A percentile compares a stretch with the other conserved stretches of the same genome.
phyloP scores from a whole-genome alignment of 2,329 filamentous ascomycete genomes.

The Grosmannia clavigera region DNA sequence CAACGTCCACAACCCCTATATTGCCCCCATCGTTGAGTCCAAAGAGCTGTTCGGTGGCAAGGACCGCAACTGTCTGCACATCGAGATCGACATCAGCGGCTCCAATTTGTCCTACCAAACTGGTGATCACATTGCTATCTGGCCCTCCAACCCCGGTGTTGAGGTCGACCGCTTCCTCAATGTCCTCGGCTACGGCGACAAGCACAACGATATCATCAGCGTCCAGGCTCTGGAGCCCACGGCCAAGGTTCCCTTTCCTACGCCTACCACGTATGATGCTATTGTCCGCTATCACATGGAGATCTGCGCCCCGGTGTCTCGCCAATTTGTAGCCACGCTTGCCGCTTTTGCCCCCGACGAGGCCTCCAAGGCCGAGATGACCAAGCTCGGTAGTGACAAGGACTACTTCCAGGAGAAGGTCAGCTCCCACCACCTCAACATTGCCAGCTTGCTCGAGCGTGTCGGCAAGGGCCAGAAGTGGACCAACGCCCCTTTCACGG shows the following conservation, averaged over 20 bases:
- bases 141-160: constrained; percentile 88
- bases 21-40: constrained; percentile 88
- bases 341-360: constrained; percentile 85
- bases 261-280: constrained; percentile 91
- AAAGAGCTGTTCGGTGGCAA: constrained; percentile 79
- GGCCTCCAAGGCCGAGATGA: constrained; percentile 73
- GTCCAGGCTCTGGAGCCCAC: constrained; percentile 90
- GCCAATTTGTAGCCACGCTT: constrained; percentile 81
- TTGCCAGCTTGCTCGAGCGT: constrained; percentile 68
- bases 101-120: constrained; percentile 91
- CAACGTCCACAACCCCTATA: constrained; percentile 94
- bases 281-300: constrained; percentile 93
- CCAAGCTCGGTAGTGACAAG: constrained; percentile 80
- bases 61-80: constrained; percentile 88
- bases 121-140: constrained; percentile 92
- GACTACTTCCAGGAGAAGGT: constrained; percentile 90
- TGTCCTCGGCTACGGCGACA: constrained; percentile 61
- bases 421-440: constrained; percentile 71
- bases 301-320: constrained; percentile 87
- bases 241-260: constrained; percentile 94
- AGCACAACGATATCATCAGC: constrained; percentile 70
- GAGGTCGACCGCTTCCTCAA: constrained; percentile 86
- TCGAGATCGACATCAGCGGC: constrained; percentile 83
- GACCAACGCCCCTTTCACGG: constrained; percentile 80
- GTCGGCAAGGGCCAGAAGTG: constrained; percentile 65